Conservation (phyloP, 1,139 yeast genomes). For the Pichia sp. region DNA sequence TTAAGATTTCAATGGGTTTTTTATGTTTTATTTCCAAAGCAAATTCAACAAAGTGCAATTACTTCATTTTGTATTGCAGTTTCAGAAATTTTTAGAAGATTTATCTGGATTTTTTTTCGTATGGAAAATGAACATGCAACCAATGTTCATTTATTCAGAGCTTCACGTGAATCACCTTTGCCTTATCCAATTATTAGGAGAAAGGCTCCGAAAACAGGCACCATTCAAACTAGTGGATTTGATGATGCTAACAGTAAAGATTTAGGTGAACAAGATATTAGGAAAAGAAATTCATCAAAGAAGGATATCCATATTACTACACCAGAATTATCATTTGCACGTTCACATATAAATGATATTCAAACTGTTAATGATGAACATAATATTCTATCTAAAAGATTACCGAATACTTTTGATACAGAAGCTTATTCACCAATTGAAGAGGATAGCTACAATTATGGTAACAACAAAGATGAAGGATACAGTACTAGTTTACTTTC, state of each 20-base stretch:
- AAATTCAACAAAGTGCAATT: slow-evolving; percentile 85
- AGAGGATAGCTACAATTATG: neutral
- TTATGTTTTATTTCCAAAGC: slow-evolving; percentile 63
- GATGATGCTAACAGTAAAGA: slow-evolving; percentile 7
- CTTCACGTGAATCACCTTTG: slow-evolving; percentile 77
- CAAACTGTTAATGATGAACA: neutral
- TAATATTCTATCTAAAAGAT: too few species aligned
- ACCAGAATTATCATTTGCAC: slow-evolving; percentile 3
- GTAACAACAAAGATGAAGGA: neutral
- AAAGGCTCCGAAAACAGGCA: neutral
- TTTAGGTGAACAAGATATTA: slow-evolving; percentile 10
- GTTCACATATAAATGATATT: too few species aligned
- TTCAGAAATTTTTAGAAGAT: slow-evolving; percentile 75
- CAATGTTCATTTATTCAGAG: slow-evolving; percentile 76
- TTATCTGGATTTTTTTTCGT: slow-evolving; percentile 84
- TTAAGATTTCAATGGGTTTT: slow-evolving; percentile 89
- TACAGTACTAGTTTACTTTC: slow-evolving; percentile 3
- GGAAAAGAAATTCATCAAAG: slow-evolving; percentile 3
- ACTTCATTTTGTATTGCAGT: slow-evolving; percentile 79
- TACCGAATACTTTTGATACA: slow-evolving; percentile 3
- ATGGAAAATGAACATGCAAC: slow-evolving; percentile 96
- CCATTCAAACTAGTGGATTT: neutral
- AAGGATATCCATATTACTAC: neutral
- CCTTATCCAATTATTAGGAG: slow-evolving; percentile 54
- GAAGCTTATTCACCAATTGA: neutral